Evolutionary conservation across 768 basidiomycete species (phyloP).

Genomic region (Termitomyces sp.): DNA sequence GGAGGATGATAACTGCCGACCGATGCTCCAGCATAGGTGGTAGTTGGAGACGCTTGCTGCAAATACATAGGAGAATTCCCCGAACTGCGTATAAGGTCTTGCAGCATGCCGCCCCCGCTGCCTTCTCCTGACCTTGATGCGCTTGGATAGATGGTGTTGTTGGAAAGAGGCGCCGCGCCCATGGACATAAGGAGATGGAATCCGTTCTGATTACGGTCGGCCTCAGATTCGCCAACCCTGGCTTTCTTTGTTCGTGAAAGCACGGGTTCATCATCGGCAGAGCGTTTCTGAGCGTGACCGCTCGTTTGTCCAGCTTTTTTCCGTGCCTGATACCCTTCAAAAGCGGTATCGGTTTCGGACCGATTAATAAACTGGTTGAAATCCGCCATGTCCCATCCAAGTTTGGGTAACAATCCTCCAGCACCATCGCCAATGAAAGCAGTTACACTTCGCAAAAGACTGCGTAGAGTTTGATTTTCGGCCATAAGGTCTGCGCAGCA

Average conservation of each 20-base stretch:
- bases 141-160: constrained; percentile 44
- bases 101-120: constrained; percentile 43
- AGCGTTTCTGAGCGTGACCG: constrained; percentile 42
- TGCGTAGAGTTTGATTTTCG: constrained; percentile 84
- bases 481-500: constrained; percentile 67
- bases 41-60: constrained; percentile 38
- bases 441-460: constrained; percentile 71
- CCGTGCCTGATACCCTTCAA: constrained; percentile 80
- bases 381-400: constrained; percentile 75
- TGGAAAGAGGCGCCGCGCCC: constrained; percentile 30
- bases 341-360: constrained; percentile 90
- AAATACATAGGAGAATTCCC: constrained; percentile 63
- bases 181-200: constrained; percentile 62
- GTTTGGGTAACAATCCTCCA: constrained; percentile 71
- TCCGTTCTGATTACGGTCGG: constrained; percentile 34
- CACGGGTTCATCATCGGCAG: constrained; percentile 46
- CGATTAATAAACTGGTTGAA: constrained; percentile 82
- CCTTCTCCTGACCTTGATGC: constrained; percentile 42
- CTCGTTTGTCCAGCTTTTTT: constrained; percentile 43
- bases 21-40: constrained; percentile 38
- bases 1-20: constrained; percentile 41
- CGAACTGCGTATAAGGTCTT: constrained; percentile 55
- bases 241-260: constrained; percentile 49
- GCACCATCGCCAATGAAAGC: constrained; percentile 86
- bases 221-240: constrained; percentile 41